Evolutionary conservation across 2,329 filamentous ascomycete species (phyloP), one percentile per base, ranked within the genome.

Genomic region (Claviceps maximensis): DNA sequence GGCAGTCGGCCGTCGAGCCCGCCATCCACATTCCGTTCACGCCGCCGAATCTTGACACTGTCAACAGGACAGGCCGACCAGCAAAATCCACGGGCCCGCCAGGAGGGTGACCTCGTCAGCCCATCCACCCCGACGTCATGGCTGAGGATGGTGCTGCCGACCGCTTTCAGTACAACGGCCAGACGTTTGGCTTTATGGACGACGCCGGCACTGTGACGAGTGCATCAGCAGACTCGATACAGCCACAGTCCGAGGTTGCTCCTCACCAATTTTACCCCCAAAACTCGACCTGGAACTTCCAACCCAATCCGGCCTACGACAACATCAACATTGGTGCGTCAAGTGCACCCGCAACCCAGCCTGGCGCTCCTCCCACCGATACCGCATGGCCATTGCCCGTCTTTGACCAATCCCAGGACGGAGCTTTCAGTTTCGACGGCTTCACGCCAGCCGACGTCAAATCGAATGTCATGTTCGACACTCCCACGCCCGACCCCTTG

Each of bases 241-340:
- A 61, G 54, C 55, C 57, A 51, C 57, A 60, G 57, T 58, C 58
- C 59, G 65, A 65, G 57, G 59, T 69, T 62, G 63, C 63, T 53
- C 63, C 66, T 58, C 60, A 67, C 60, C 62, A 71, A 50, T 63
- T 62, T 58, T 61, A 62, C 38, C 56, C 51, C 49, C 54, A 58
- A 21, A 54, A 49, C 60, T 60, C 71, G 52, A 63, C 64, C 64
- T 79, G 76, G 76, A 62, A 67, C 57, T 77, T 76, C 58, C 71
- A 71, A 55, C 70, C 71, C 61, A 70, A 70, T 13, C 71, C 74
- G 56, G 71, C 73, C 47, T 75, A 73, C 66, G 71, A 73, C 59
- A 66, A 69, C 51, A 74, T 70, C 65, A 68, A 71, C 65, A 61
- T 65, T 58, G 67, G 59, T 62, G 41, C 54, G 8, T 66, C 59